A percentile compares a stretch with the other conserved stretches of the same genome.
Conservation (phyloP, 208 protist species). For the Crithidia expoeki region DNA sequence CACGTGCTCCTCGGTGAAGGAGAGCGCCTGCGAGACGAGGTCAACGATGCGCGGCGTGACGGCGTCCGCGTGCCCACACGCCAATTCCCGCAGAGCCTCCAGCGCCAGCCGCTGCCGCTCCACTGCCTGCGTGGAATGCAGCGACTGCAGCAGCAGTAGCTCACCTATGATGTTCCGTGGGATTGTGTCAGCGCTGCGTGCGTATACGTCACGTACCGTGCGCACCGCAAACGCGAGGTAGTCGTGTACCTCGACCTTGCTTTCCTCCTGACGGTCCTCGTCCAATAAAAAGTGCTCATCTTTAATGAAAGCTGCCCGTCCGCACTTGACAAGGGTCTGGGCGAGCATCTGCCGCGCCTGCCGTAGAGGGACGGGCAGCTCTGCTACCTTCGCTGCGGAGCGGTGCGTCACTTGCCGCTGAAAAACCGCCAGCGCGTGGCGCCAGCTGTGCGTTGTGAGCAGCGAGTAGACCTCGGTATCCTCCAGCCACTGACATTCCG, state of each 20-base stretch:
- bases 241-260: slow-evolving; percentile 13
- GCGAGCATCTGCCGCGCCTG: slow-evolving; percentile 52
- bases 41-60: slow-evolving; percentile 40
- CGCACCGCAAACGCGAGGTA: slow-evolving; percentile 24
- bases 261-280: slow-evolving; percentile 44
- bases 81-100: slow-evolving; percentile 57
- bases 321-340: slow-evolving; percentile 46
- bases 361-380: slow-evolving; percentile 66
- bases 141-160: slow-evolving; percentile 49
- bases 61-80: slow-evolving; percentile 29
- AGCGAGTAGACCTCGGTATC: slow-evolving; percentile 78
- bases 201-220: slow-evolving; percentile 30
- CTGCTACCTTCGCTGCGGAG: slow-evolving; percentile 37
- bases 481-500: slow-evolving; percentile 69
- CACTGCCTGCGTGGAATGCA: background rate
- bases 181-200: slow-evolving; percentile 20
- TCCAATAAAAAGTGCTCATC: slow-evolving; percentile 45
- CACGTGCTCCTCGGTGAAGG: slow-evolving; percentile 60
- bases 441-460: slow-evolving; percentile 35
- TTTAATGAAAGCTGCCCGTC: slow-evolving; percentile 2
- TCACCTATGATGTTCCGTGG: slow-evolving; percentile 40
- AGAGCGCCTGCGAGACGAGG: slow-evolving; percentile 37
- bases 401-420: slow-evolving; percentile 42
- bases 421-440: slow-evolving; percentile 52
- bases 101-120: slow-evolving; percentile 43